These are phyloP conservation scores for Sindora glabra DNA, from an alignment of 306 rosid species.

Conservation along the genomic window DNA sequence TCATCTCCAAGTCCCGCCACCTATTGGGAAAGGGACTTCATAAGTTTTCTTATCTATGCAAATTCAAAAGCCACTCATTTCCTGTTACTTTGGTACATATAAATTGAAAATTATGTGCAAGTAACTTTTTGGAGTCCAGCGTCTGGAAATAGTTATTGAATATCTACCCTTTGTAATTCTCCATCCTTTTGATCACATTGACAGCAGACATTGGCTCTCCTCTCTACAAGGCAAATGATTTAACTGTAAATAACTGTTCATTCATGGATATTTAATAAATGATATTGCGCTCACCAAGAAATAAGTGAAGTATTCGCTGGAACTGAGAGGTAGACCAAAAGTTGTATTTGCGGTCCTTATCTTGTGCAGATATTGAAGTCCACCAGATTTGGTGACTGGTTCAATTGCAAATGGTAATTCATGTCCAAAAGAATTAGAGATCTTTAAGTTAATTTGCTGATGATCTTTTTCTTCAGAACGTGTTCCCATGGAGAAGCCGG, in stretches of 20 bases:
- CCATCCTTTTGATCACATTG: slow-evolving; percentile 34
- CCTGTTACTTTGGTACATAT: background rate
- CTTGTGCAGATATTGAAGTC: slow-evolving; percentile 23
- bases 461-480: background rate
- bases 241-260: slow-evolving; percentile 1
- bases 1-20: slow-evolving; percentile 64
- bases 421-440: slow-evolving; percentile 9
- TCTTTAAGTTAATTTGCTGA: background rate
- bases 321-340: slow-evolving; percentile 49
- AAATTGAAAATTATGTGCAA: background rate
- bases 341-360: slow-evolving; percentile 21
- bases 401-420: slow-evolving; percentile 10
- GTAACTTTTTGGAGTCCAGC: background rate
- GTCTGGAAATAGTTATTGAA: background rate
- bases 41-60: background rate
- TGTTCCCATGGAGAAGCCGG: background rate
- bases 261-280: background rate
- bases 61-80: background rate
- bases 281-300: slow-evolving; percentile 50
- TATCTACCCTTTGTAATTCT: slow-evolving; percentile 44
- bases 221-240: slow-evolving; percentile 40
- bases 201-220: slow-evolving; percentile 60
- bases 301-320: slow-evolving; percentile 44
- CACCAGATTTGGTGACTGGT: slow-evolving; percentile 14
- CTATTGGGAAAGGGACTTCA: slow-evolving; percentile 26